phyloP scores from a whole-genome alignment of 129 eudicot genomes.

The Cynara cardunculus region DNA sequence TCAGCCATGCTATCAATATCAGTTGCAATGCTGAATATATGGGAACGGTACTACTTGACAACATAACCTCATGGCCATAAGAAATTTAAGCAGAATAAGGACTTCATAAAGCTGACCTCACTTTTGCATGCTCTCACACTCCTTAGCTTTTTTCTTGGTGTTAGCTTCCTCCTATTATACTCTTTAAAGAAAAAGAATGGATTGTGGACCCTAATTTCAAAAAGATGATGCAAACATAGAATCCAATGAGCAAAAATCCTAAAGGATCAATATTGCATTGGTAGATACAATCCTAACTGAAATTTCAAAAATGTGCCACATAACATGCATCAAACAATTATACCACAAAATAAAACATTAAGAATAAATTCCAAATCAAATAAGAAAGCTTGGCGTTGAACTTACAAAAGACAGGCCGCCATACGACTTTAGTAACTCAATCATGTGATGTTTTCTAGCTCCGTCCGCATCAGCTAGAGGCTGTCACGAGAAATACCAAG shows the following conservation, averaged over 20 bases:
- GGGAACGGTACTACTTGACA: not conserved
- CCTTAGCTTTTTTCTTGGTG: not conserved
- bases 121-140: not conserved
- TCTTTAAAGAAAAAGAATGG: not conserved
- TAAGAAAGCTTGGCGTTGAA: conserved; percentile 5
- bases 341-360: not conserved
- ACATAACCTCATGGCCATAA: not conserved
- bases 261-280: not conserved
- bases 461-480: conserved; percentile 99
- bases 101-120: not conserved
- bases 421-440: conserved; percentile 71
- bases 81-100: not conserved
- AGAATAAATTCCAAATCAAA: not conserved
- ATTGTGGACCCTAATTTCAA: not conserved
- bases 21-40: not conserved
- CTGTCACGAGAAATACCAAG: conserved; percentile 43
- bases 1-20: not conserved
- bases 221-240: not conserved
- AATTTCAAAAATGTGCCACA: not conserved
- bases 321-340: not conserved
- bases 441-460: conserved; percentile 72
- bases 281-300: not conserved
- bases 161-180: not conserved
- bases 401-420: conserved; percentile 96
- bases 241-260: not conserved